Evolutionary conservation across 371 early-diverging fungal genomes (phyloP), one percentile per base, ranked within the genome.

Genomic region (Rhizopus arrhizus): DNA sequence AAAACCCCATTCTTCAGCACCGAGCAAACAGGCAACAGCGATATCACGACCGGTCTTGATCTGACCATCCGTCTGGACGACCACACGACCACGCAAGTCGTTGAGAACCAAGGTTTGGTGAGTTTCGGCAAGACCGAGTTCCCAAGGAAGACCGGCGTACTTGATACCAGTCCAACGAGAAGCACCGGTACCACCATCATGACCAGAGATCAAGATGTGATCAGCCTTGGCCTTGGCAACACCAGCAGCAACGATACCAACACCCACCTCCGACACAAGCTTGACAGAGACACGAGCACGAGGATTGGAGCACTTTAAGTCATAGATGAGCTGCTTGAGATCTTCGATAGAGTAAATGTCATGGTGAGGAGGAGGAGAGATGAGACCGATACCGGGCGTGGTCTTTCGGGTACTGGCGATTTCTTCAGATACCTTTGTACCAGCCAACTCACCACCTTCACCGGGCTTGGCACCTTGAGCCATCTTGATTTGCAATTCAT

Each of bases 401-500:
- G 96, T 92, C 70, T 98, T 94, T 59, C 98, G 86, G 12, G 97
- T 95, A 62, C 84, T 83, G 34, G 95, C 98, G 69, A 97, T 96
- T 56, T 89, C 90, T 47, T 88, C 86, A 11, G 89, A 84, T 10
- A 97, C 96, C 77, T 97, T 97, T 71, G 86, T 77, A 46, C 98
- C 96, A 43, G 70, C 74, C 58, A 82, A 68, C 78, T 81, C 77
- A 73, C 94, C 95, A 56, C 94, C 97, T 81, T 98, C 96, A 55
- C 98, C 98, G 31, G 98, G 96, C 80, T 97, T 98, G 50, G 98
- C 98, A 52, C 98, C 98, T 74, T 98, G 97, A 12, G 97, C 98
- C 92, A 98, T 94, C 84, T 98, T 98, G 85, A 98, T 98, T 69
- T 98, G 97, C 22, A 98, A 80, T 75, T 97, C 96, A 62, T 98